Percentiles rank a stretch among this genome's conserved stretches.
Conservation (phyloP, 2,329 filamentous ascomycete species). For the Epichloe aotearoae region DNA sequence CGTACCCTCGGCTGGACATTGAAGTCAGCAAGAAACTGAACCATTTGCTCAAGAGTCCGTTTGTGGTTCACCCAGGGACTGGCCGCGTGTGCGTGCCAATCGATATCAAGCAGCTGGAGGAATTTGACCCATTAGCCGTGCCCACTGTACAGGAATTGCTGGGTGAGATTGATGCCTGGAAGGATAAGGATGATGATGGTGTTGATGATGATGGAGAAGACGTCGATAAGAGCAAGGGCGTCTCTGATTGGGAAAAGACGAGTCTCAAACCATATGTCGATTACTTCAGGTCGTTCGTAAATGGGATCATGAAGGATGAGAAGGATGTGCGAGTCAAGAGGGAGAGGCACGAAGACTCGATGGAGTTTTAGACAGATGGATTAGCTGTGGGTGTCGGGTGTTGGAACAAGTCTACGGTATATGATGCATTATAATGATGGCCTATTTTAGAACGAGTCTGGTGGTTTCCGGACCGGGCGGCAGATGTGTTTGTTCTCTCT, state of each 20-base stretch:
- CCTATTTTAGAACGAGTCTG: too few species aligned
- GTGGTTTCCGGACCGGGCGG: too few species aligned
- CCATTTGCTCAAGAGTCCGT: conserved; percentile 93
- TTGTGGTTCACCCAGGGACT: conserved; percentile 90
- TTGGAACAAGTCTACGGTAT: background rate
- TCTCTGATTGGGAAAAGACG: conserved; percentile 94
- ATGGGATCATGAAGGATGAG: conserved; percentile 64
- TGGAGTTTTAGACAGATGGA: conserved; percentile 35
- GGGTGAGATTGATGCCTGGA: conserved; percentile 76
- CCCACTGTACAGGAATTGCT: conserved; percentile 77
- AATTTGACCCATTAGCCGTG: conserved; percentile 79
- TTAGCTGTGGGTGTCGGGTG: background rate
- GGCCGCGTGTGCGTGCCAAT: conserved; percentile 94
- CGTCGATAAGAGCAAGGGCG: conserved; percentile 21
- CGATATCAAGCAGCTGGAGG: conserved; percentile 56
- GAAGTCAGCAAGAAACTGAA: conserved; percentile 97
- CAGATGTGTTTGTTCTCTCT: too few species aligned
- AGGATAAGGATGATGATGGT: conserved; percentile 26
- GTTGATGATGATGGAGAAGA: conserved; percentile 26
- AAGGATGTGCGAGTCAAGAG: conserved; percentile 41
- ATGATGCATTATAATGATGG: background rate
- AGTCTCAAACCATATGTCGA: conserved; percentile 87
- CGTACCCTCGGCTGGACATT: conserved; percentile 90
- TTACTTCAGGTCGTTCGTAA: conserved; percentile 72
- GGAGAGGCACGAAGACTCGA: conserved; percentile 37